These are phyloP conservation scores for Debaryomyces hansenii DNA, from an alignment of 805 yeast genomes.

Conservation along the genomic window DNA sequence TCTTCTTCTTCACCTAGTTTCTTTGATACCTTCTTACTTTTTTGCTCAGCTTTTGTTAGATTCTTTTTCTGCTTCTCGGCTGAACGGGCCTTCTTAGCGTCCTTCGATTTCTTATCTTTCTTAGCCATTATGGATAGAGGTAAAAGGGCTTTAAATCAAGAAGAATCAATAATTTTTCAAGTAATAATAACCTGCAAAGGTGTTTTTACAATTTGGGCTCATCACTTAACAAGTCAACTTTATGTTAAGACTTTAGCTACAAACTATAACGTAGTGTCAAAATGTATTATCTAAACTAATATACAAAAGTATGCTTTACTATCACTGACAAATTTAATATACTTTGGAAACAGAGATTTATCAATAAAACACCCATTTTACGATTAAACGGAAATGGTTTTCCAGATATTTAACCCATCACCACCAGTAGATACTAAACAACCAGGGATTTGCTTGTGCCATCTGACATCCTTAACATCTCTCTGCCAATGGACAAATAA, in stretches of 20 bases:
- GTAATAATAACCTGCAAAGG: background rate
- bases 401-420: conserved; percentile 94
- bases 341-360: background rate
- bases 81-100: conserved; percentile 84
- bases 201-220: conserved; percentile 1
- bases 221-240: background rate
- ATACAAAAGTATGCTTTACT: background rate
- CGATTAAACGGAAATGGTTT: conserved; percentile 83
- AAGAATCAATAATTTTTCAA: background rate
- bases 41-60: conserved; percentile 67
- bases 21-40: conserved; percentile 71
- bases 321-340: background rate
- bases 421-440: conserved; percentile 92
- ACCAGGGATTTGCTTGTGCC: conserved; percentile 98
- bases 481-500: conserved; percentile 98
- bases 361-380: background rate
- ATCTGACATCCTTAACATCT: conserved; percentile 95
- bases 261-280: background rate
- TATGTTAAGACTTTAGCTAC: too few relatives aligned
- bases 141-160: background rate
- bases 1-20: conserved; percentile 80
- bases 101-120: conserved; percentile 81
- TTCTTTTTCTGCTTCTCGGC: conserved; percentile 82
- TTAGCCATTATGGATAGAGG: conserved; percentile 64
- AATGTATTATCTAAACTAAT: background rate